Base-by-base conservation (phyloP, 225 moss, liverwort and hornwort genomes). In the Straminergon stramineum region DNA sequence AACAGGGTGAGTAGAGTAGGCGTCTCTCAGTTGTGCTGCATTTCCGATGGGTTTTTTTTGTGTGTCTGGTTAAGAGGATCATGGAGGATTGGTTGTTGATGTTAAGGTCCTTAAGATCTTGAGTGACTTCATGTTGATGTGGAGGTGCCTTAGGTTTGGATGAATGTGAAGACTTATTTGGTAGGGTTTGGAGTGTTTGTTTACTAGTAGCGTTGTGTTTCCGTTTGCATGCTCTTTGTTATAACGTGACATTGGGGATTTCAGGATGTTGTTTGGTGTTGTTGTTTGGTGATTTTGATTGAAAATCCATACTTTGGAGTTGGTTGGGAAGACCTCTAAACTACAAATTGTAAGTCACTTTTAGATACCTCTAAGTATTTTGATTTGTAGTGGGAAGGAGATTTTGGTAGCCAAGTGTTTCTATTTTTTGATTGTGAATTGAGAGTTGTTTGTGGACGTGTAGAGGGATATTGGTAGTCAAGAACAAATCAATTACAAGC, bases 351-450 rank as follows among this genome's bases (percentile, higher is more conserved):
- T 64, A 8, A 31, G 32, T 8, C 5, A 64, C 3, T 67, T 35
- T 19, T 19, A 67, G 5, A 19, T 3, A 8, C 32, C 64, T 64
- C 32, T 5, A 8, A 30, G 16, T 32, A 35, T 35, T 18, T 1
- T 35, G 10, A 17, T 67, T 0, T 67, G 16, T 10, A 35, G 3
- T 67, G 4, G 4, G 27, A 4, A 32, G 13, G 8, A 35, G 10
- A 35, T 34, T 35, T 67, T 35, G 35, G n/a, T 69, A n/a, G 69
- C n/a, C 0, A 2, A n/a, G 13, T n/a, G n/a, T 13, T 22, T 7
- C 12, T n/a, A 22, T 13, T n/a, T 68, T 68, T 0, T 0, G 7
- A 21, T 0, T 68, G 1, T 68, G 4, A 11, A 21, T 0, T 37
- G 3, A 20, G 7, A 68, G 11, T n/a, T 69, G 69, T 69, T n/a